Base-by-base conservation (phyloP, 1,284 basidiomycete species). In the Papiliotrema laurentii region DNA sequence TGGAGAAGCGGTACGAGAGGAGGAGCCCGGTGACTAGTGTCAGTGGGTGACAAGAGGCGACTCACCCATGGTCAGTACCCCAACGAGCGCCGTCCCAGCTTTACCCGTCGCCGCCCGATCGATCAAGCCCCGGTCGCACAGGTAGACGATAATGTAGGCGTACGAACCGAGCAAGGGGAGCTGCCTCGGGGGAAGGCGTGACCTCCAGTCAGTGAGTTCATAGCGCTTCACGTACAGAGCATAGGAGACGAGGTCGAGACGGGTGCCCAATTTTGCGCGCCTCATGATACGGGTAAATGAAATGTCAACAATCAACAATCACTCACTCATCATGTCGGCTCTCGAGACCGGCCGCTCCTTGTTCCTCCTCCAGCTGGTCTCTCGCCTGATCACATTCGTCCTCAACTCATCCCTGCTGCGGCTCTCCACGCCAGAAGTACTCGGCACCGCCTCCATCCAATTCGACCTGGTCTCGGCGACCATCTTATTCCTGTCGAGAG, bases 401-500 rank as follows among this genome's bases (percentile, higher is more conserved):
- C 80, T 97, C 41, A 97, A 97, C 71, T 91, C 97, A 72, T 54
- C 58, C 0, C 79, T 97, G 5, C 79, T 97, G 39, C 83, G 91
- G 1, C 80, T 93, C 33, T 84, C 87, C 0, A 84, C 89, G 1
- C 92, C 94, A 0, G 81, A 81, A 45, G 86, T 87, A 14, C 96
- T 92, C 62, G 89, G 89, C 5, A 87, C 86, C 0, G 87, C 87
- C 10, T 82, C 86, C 3, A 85, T 92, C 49, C 88, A 90, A 62
- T 87, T 92, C 69, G 89, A 92, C 63, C 80, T 87, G 28, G 72
- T 98, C 25, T 81, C 89, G 31, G 88, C 86, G 54, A 91, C 90
- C 13, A 87, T 96, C 60, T 79, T 98, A 33, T 96, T 97, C 68
- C 79, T 97, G 6, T 86, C 87, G 26, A 79, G 94, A 10, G 96